phyloP scores from a whole-genome alignment of 176 grass and related monocot genomes.

The Phoenix dactylifera region DNA sequence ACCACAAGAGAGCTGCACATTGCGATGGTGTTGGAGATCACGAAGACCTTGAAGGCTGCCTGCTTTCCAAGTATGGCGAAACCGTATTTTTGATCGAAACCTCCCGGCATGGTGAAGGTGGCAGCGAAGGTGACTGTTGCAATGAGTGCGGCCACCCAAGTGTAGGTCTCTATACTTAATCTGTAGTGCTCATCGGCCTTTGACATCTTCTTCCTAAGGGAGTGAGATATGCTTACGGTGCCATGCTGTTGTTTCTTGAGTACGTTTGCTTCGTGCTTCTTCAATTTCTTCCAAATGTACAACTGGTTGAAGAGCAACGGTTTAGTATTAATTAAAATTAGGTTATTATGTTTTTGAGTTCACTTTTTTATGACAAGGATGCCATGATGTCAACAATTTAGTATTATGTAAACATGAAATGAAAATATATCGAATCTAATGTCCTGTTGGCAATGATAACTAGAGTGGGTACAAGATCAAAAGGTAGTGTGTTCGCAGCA shows the following conservation, averaged over 20 bases:
- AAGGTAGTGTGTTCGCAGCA: too few species aligned
- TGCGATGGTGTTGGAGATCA: constrained; percentile 34
- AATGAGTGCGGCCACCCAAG: constrained; percentile 36
- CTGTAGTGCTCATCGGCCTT: constrained; percentile 23
- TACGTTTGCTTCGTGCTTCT: constrained; percentile 24
- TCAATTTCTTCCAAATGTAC: constrained; percentile 30
- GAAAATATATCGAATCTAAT: too few species aligned
- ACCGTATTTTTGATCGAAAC: constrained; percentile 11
- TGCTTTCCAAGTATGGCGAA: constrained; percentile 19
- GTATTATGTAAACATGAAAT: too few species aligned
- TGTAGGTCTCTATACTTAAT: constrained; percentile 28
- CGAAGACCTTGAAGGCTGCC: constrained; percentile 26
- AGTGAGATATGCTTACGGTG: not conserved
- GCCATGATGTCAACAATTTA: too few species aligned
- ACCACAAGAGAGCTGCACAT: constrained; percentile 29
- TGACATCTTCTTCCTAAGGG: constrained; percentile 7
- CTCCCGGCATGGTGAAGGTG: constrained; percentile 42
- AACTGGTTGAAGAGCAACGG: constrained; percentile 5
- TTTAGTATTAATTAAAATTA: too few species aligned
- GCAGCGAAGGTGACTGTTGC: constrained; percentile 39
- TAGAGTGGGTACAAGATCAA: too few species aligned
- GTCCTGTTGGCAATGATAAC: too few species aligned
- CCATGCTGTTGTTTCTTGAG: constrained; percentile 23
- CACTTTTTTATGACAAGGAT: too few species aligned
- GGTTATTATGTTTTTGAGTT: too few species aligned